These are phyloP conservation scores for Bimuria novae-zelandiae DNA, from an alignment of 2,329 filamentous ascomycete genomes.

Conservation along the genomic window DNA sequence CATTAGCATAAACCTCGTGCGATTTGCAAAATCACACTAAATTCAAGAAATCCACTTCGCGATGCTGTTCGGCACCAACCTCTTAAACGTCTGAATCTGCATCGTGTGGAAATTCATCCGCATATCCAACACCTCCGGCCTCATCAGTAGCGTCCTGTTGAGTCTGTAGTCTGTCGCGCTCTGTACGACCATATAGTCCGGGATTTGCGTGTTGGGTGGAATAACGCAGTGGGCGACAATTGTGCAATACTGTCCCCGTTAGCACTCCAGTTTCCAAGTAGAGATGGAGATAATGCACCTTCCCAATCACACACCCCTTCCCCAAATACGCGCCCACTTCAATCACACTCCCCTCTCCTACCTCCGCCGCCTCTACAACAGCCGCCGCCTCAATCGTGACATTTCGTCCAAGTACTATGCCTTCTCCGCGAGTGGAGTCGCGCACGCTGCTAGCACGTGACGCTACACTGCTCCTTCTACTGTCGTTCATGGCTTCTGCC, in stretches of 20 bases:
- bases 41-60: conserved; percentile 37
- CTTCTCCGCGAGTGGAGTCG: conserved; percentile 29
- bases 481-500: conserved; percentile 25
- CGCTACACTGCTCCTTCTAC: conserved; percentile 15
- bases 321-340: conserved; percentile 42
- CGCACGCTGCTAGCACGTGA: conserved; percentile 18
- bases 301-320: conserved; percentile 46
- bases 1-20: neutral
- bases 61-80: conserved; percentile 42
- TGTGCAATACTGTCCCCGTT: conserved; percentile 48
- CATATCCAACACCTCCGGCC: conserved; percentile 35
- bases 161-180: conserved; percentile 44
- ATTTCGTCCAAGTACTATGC: conserved; percentile 47
- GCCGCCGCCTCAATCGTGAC: conserved; percentile 52
- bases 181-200: conserved; percentile 54
- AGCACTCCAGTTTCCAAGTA: neutral
- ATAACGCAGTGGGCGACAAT: conserved; percentile 46
- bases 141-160: conserved; percentile 45
- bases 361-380: conserved; percentile 44
- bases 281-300: conserved; percentile 33
- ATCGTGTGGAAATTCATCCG: conserved; percentile 39
- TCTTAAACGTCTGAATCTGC: conserved; percentile 43
- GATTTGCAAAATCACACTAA: neutral
- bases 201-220: conserved; percentile 43
- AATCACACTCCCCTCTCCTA: conserved; percentile 44